These are phyloP conservation scores for Eucalyptus cloeziana DNA, from an alignment of 345 rosid species.

Conservation along the genomic window DNA sequence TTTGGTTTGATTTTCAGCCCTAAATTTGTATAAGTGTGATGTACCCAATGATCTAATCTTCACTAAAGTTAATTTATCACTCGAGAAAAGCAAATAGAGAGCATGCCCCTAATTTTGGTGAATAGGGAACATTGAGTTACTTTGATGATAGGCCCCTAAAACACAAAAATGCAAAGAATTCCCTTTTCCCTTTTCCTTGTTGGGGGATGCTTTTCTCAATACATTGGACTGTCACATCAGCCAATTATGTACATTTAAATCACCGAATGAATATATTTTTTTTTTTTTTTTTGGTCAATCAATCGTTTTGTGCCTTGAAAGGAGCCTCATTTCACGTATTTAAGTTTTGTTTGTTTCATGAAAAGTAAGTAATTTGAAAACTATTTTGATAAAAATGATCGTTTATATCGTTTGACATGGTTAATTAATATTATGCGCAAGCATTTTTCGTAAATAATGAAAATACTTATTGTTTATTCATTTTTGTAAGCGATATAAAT, in stretches of 20 bases:
- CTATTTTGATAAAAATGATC: background rate
- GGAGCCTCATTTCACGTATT: background rate
- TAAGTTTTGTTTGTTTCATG: background rate
- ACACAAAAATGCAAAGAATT: background rate
- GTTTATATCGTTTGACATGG: fast-evolving
- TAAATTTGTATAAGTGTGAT: background rate
- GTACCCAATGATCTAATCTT: background rate
- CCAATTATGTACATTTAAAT: background rate
- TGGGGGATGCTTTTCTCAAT: background rate
- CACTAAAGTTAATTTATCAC: background rate
- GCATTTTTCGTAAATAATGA: fast-evolving
- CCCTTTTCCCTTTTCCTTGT: background rate
- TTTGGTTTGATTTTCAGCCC: background rate
- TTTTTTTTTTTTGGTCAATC: background rate
- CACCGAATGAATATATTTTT: background rate
- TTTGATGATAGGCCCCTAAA: background rate
- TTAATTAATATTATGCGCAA: background rate
- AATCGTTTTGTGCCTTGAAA: background rate
- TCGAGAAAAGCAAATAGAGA: background rate
- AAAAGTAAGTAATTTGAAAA: background rate
- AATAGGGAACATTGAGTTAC: background rate
- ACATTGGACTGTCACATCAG: background rate
- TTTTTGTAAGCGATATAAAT: background rate
- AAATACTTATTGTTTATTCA: background rate
- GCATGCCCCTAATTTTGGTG: background rate